Conservation (phyloP, 169 alveolate genomes). For the Besnoitia besnoiti region DNA sequence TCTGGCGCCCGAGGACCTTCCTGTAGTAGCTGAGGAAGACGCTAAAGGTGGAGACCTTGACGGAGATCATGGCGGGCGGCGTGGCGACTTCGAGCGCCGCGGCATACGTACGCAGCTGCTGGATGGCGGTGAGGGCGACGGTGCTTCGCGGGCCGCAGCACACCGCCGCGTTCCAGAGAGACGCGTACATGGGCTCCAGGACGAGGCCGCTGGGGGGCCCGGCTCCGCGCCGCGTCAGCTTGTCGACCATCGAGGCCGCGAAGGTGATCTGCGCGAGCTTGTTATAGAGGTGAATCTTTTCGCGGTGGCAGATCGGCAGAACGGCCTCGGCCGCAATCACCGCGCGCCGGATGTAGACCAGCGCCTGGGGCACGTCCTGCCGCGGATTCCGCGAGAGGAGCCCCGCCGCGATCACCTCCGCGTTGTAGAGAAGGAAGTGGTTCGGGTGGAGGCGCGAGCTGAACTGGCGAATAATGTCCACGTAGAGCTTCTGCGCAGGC, state of each 20-base stretch:
- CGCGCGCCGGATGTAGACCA: conserved; percentile 78
- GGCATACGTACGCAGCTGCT: conserved; percentile 77
- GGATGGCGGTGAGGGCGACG: conserved; percentile 72
- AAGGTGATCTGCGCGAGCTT: conserved; percentile 82
- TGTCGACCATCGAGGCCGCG: conserved; percentile 65
- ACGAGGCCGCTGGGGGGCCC: conserved; percentile 58
- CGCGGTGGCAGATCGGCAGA: conserved; percentile 83
- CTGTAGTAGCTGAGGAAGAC: conserved; percentile 23
- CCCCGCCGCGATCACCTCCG: conserved; percentile 85
- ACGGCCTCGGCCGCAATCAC: conserved; percentile 83
- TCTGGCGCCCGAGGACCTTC: not conserved
- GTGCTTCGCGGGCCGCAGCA: conserved; percentile 76
- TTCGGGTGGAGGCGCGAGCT: conserved; percentile 84
- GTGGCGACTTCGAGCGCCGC: conserved; percentile 74
- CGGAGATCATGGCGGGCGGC: conserved; percentile 63
- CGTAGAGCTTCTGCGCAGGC: conserved; percentile 76
- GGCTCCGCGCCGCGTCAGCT: conserved; percentile 67
- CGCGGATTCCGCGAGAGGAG: conserved; percentile 78
- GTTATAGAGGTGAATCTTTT: conserved; percentile 83
- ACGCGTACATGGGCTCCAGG: conserved; percentile 75
- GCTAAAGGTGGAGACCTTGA: not conserved
- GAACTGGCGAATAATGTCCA: conserved; percentile 76
- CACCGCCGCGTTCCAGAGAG: conserved; percentile 82
- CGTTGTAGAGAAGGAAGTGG: conserved; percentile 84
- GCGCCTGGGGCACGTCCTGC: conserved; percentile 74